These are phyloP conservation scores for Carex cristatella DNA, from an alignment of 176 grass and related monocot genomes.

Conservation along the genomic window DNA sequence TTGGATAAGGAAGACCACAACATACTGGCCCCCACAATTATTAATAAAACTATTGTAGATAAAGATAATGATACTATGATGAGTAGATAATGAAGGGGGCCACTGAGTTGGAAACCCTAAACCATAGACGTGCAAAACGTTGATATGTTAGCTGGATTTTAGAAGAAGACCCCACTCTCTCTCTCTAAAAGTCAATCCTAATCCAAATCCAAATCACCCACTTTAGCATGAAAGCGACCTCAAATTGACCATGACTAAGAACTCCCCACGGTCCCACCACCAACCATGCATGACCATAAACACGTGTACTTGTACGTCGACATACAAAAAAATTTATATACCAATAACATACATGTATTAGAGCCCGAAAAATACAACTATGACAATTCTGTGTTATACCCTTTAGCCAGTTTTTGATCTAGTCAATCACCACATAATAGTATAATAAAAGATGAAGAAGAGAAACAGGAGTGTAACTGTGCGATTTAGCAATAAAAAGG, in stretches of 20 bases:
- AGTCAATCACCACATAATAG: neutral
- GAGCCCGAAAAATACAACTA: neutral
- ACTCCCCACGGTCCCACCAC: neutral
- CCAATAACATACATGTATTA: neutral
- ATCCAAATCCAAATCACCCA: slow-evolving; percentile 19
- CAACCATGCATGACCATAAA: slow-evolving; percentile 5
- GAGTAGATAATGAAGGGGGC: slow-evolving; percentile 1
- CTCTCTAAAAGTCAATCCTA: slow-evolving; percentile 27
- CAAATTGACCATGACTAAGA: slow-evolving; percentile 34
- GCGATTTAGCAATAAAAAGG: neutral
- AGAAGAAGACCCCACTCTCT: slow-evolving; percentile 8
- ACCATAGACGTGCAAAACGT: slow-evolving; percentile 20
- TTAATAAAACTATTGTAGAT: slow-evolving; percentile 1
- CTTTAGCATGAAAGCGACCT: slow-evolving; percentile 34
- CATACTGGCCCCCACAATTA: slow-evolving; percentile 11
- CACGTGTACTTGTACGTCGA: neutral
- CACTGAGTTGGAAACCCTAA: slow-evolving; percentile 14
- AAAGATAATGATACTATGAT: neutral
- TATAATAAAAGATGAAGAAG: slow-evolving; percentile 2
- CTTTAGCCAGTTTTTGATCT: neutral
- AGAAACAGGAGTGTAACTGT: slow-evolving; percentile 1
- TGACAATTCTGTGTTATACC: neutral
- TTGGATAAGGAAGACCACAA: neutral
- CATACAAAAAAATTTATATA: neutral
- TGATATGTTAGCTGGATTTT: slow-evolving; percentile 34